phyloP scores from a whole-genome alignment of 2,329 filamentous ascomycete genomes.

The Diplodia mutila region DNA sequence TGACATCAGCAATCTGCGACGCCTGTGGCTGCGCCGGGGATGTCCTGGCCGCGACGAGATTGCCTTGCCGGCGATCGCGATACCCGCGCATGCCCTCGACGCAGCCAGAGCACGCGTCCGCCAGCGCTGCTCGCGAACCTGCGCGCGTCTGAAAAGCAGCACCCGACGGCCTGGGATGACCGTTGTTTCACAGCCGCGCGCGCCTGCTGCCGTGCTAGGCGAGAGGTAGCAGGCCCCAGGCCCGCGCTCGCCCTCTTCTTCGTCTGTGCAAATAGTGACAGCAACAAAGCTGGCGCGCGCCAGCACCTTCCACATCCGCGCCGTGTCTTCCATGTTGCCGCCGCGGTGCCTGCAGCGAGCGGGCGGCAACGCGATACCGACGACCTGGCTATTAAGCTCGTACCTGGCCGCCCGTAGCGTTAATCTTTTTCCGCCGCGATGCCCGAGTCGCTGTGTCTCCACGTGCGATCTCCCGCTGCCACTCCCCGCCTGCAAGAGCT shows the following conservation, averaged over 20 bases:
- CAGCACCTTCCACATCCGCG: background rate
- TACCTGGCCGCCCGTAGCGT: background rate
- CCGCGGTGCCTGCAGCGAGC: background rate
- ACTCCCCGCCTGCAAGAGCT: constrained; percentile 1
- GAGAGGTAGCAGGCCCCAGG: background rate
- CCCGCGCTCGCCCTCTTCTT: background rate
- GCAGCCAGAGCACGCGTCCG: background rate
- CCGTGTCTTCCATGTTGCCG: no score
- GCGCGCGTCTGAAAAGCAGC: constrained; percentile 2
- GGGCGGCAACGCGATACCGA: constrained; percentile 4
- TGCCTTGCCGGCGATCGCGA: constrained; percentile 23
- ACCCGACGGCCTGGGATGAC: constrained; percentile 18
- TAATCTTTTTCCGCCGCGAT: constrained; percentile 2
- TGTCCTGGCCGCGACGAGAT: constrained; percentile 23
- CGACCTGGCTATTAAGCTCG: constrained; percentile 6
- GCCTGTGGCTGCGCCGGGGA: constrained; percentile 21
- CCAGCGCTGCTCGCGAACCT: background rate
- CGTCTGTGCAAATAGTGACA: background rate
- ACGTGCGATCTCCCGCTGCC: constrained; percentile 23
- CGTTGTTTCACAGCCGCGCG: constrained; percentile 21
- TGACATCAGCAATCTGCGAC: constrained; percentile 24
- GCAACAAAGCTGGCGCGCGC: no score
- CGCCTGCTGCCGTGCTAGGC: constrained; percentile 18
- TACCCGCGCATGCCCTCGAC: constrained; percentile 5
- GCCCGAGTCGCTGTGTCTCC: background rate